phyloP scores from a whole-genome alignment of 2,329 filamentous ascomycete genomes.

The Periconia digitata region DNA sequence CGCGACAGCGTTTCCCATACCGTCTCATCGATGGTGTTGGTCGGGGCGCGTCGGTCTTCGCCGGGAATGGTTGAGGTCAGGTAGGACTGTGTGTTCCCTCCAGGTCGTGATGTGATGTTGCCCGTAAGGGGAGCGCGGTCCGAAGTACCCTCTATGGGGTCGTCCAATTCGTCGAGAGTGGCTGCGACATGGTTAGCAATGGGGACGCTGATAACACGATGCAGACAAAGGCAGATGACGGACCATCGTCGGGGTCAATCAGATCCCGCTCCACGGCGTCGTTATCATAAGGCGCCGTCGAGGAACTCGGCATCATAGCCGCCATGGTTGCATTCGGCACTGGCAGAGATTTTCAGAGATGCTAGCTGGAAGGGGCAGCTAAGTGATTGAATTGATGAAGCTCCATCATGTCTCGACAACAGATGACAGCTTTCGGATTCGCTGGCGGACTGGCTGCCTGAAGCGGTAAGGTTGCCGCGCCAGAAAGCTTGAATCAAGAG shows the following conservation, averaged over 20 bases:
- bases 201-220: not conserved
- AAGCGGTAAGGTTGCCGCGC: conserved; percentile 24
- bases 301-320: conserved; percentile 49
- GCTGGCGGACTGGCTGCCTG: conserved; percentile 17
- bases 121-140: conserved; percentile 80
- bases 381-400: conserved; percentile 30
- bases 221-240: conserved; percentile 10
- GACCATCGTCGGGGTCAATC: conserved; percentile 57
- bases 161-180: conserved; percentile 89
- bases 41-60: conserved; percentile 85
- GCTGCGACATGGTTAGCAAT: conserved; percentile 50
- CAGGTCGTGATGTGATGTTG: conserved; percentile 69
- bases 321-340: conserved; percentile 36
- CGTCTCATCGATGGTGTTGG: conserved; percentile 93
- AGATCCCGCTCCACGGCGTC: conserved; percentile 53
- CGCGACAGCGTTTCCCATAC: conserved; percentile 97
- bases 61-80: conserved; percentile 88
- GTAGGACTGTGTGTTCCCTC: conserved; percentile 70
- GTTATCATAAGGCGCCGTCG: conserved; percentile 46
- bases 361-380: conserved; percentile 23
- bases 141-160: conserved; percentile 70
- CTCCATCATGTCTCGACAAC: conserved; percentile 23
- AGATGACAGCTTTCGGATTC: conserved; percentile 14
- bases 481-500: conserved; percentile 23
- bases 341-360: conserved; percentile 22